phyloP scores from a whole-genome alignment of 805 yeast genomes.

The Pichia deserticola region DNA sequence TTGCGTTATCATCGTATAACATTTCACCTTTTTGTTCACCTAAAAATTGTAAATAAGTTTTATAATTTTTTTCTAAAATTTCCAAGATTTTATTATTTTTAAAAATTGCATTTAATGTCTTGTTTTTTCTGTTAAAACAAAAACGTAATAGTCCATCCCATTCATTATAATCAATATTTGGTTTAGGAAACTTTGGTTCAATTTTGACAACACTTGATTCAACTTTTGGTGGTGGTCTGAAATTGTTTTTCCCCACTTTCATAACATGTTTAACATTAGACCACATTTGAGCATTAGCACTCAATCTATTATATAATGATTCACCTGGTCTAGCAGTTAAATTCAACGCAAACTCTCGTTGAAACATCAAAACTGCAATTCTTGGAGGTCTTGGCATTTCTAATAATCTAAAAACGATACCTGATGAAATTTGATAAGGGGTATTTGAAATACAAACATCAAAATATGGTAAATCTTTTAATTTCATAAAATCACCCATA shows the following conservation, averaged over 20 bases:
- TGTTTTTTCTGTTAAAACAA: conserved; percentile 87
- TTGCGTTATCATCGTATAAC: conserved; percentile 35
- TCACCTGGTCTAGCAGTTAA: conserved; percentile 97
- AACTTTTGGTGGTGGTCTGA: conserved; percentile 97
- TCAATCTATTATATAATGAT: conserved; percentile 78
- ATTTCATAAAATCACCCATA: conserved; percentile 93
- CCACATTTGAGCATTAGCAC: conserved; percentile 99
- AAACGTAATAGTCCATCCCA: conserved; percentile 96
- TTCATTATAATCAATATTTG: conserved; percentile 87
- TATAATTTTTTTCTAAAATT: conserved; percentile 82
- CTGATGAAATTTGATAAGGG: conserved; percentile 96
- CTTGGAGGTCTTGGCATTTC: conserved; percentile 93
- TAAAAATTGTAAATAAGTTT: conserved; percentile 53
- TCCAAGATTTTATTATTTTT: conserved; percentile 72
- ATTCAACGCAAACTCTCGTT: conserved; percentile 92
- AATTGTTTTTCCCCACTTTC: conserved; percentile 96
- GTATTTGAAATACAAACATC: conserved; percentile 96
- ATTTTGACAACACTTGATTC: conserved; percentile 94
- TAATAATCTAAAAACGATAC: conserved; percentile 85
- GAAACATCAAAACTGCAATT: conserved; percentile 93
- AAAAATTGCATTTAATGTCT: conserved; percentile 89
- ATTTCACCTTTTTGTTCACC: conserved; percentile 42
- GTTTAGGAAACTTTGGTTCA: conserved; percentile 88
- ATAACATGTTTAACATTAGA: conserved; percentile 97
- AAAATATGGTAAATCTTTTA: conserved; percentile 80